A percentile compares a stretch with the other conserved stretches of the same genome.
phyloP scores from a whole-genome alignment of 2,329 filamentous ascomycete genomes.

The Penicillium verrucosum region DNA sequence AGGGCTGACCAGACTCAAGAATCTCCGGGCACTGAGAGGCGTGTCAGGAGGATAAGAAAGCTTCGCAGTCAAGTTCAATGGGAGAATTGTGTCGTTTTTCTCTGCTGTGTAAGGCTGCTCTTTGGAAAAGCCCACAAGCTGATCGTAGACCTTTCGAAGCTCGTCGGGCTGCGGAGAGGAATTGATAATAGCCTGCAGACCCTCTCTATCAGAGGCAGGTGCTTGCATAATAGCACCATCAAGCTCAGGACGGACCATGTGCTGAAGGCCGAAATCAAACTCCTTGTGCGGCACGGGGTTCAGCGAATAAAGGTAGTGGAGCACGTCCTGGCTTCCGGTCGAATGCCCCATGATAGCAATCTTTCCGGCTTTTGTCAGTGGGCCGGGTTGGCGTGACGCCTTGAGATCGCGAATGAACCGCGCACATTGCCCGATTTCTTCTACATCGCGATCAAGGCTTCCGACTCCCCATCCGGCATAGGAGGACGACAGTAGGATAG shows the following conservation, averaged over 20 bases:
- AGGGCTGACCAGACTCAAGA: conserved; percentile 55
- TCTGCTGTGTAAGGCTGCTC: conserved; percentile 23
- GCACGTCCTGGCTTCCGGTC: conserved; percentile 66
- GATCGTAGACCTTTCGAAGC: conserved; percentile 28
- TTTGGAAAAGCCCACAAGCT: conserved; percentile 36
- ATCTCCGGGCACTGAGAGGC: conserved; percentile 56
- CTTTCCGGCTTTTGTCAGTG: conserved; percentile 40
- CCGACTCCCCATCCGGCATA: conserved; percentile 55
- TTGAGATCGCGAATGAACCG: conserved; percentile 47
- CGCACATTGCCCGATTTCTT: conserved; percentile 53
- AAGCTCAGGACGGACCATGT: conserved; percentile 51
- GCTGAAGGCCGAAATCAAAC: conserved; percentile 25
- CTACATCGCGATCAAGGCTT: conserved; percentile 53
- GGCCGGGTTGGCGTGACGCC: conserved; percentile 10
- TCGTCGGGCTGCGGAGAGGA: conserved; percentile 16
- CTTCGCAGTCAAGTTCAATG: conserved; percentile 32
- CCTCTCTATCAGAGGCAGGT: conserved; percentile 73
- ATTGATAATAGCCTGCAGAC: conserved; percentile 40
- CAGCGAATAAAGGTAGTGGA: conserved; percentile 57
- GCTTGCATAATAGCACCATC: conserved; percentile 79
- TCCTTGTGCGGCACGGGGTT: conserved; percentile 37
- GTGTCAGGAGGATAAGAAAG: conserved; percentile 34
- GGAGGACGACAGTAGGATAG: conserved; percentile 51
- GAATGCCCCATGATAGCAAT: conserved; percentile 68
- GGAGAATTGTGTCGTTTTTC: conserved; percentile 32